A percentile compares a stretch with the other conserved stretches of the same genome.
phyloP scores from a whole-genome alignment of 495 filamentous ascomycete species.

The Astrothelium subdiscretum region DNA sequence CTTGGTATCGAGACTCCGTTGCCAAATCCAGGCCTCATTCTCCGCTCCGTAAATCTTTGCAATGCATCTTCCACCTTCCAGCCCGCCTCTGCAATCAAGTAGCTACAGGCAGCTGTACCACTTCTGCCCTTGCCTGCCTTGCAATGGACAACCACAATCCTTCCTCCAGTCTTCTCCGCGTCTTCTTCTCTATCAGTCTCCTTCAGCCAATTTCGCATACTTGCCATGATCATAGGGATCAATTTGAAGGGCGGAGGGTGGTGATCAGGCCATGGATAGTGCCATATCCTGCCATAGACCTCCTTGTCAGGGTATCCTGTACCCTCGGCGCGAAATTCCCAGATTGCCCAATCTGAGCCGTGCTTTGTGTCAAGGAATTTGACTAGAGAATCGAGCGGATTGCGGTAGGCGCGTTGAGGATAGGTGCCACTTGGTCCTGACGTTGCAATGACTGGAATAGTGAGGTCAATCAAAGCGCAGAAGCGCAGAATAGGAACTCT shows the following conservation, averaged over 20 bases:
- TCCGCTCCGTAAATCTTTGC: conserved; percentile 67
- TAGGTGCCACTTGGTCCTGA: conserved; percentile 83
- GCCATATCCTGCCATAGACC: conserved; percentile 69
- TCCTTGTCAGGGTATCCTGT: conserved; percentile 88
- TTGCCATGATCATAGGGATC: conserved; percentile 75
- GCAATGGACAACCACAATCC: conserved; percentile 87
- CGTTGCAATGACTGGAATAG: conserved; percentile 47
- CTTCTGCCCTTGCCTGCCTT: conserved; percentile 93
- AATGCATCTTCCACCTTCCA: conserved; percentile 74
- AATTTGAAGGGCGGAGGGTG: conserved; percentile 89
- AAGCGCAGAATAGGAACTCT: conserved; percentile 2
- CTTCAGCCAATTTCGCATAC: conserved; percentile 78
- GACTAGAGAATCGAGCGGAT: conserved; percentile 74
- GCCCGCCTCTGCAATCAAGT: conserved; percentile 80
- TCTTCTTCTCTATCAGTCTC: conserved; percentile 32
- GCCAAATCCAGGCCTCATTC: conserved; percentile 84
- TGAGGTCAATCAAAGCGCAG: too few species aligned
- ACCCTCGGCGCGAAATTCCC: conserved; percentile 94
- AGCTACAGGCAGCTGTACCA: conserved; percentile 77
- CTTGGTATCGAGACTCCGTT: conserved; percentile 86
- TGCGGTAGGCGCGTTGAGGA: conserved; percentile 83
- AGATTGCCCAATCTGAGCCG: conserved; percentile 75
- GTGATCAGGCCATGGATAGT: conserved; percentile 95
- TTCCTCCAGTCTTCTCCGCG: conserved; percentile 27
- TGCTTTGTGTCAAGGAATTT: conserved; percentile 78